Conservation (phyloP, 2,329 filamentous ascomycete genomes). For the Penicillium corylophilum region DNA sequence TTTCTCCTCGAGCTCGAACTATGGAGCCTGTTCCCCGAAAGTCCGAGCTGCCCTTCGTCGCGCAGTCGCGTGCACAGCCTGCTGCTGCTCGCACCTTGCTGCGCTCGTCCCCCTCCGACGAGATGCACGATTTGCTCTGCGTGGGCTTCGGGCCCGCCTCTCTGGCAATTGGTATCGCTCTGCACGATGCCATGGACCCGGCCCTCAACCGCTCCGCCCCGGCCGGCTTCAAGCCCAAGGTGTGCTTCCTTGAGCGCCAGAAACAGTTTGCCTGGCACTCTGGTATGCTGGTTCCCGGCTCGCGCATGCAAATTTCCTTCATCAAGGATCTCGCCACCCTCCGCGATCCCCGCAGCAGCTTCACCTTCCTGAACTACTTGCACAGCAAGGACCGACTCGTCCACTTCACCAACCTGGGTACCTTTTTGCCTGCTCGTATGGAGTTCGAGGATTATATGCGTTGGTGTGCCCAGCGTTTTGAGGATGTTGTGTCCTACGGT, state of each 20-base stretch:
- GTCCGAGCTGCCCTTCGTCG: constrained; percentile 28
- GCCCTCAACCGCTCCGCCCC: constrained; percentile 43
- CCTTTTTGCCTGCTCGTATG: constrained; percentile 78
- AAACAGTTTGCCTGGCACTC: constrained; percentile 84
- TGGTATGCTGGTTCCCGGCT: constrained; percentile 89
- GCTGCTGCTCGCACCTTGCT: constrained; percentile 45
- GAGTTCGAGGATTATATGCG: constrained; percentile 96
- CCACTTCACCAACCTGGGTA: constrained; percentile 85
- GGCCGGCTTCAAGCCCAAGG: constrained; percentile 58
- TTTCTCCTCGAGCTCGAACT: background rate
- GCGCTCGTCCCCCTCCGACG: constrained; percentile 55
- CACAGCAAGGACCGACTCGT: constrained; percentile 77
- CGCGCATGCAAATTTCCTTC: constrained; percentile 97
- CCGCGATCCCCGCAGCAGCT: constrained; percentile 81
- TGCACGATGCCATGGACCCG: constrained; percentile 71
- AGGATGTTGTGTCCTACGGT: constrained; percentile 69
- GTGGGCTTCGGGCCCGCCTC: constrained; percentile 92
- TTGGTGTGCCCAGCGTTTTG: constrained; percentile 85
- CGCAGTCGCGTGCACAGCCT: constrained; percentile 22
- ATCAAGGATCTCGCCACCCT: constrained; percentile 93
- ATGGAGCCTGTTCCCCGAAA: constrained; percentile 24
- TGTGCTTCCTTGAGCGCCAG: constrained; percentile 88
- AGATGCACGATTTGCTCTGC: constrained; percentile 81
- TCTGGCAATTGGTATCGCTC: constrained; percentile 81
- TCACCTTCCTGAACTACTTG: constrained; percentile 95